A percentile compares a stretch with the other conserved stretches of the same genome.
These are phyloP conservation scores for Pezicula radicicola DNA, from an alignment of 2,329 filamentous ascomycete genomes.

Conservation along the genomic window DNA sequence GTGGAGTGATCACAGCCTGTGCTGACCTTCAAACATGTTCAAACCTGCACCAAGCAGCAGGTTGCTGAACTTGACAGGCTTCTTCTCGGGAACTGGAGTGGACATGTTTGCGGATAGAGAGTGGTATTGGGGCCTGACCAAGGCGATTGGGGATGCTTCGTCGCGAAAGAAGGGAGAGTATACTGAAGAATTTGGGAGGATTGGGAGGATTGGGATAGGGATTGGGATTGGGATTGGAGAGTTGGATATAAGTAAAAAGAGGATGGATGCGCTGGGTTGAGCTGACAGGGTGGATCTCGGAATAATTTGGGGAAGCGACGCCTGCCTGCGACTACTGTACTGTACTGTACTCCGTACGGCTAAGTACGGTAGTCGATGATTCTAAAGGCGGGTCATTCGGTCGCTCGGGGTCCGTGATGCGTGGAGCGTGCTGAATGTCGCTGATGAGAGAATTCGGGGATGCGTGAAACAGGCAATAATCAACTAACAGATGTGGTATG, in stretches of 20 bases:
- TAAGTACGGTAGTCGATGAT: too few relatives aligned
- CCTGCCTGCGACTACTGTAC: too few relatives aligned
- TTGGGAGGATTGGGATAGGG: neutral
- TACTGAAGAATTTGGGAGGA: constrained; percentile 17
- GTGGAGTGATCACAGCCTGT: neutral
- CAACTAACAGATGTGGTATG: too few relatives aligned
- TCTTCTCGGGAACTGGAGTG: constrained; percentile 77
- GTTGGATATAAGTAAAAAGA: neutral
- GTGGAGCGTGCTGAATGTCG: too few relatives aligned
- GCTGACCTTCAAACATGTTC: constrained; percentile 23
- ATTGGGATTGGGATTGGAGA: neutral
- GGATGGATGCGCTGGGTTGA: neutral
- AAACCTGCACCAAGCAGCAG: constrained; percentile 57
- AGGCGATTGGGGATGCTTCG: constrained; percentile 86
- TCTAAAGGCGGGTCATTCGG: too few relatives aligned
- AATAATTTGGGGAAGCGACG: too few relatives aligned
- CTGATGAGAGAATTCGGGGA: too few relatives aligned
- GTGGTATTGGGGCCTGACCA: constrained; percentile 88
- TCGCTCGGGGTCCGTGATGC: too few relatives aligned
- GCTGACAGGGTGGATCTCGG: neutral
- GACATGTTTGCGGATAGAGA: constrained; percentile 59
- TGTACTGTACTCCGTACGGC: too few relatives aligned
- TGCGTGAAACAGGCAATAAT: too few relatives aligned
- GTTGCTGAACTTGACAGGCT: constrained; percentile 99
- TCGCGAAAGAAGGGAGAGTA: constrained; percentile 50